Evolutionary conservation across 208 protist species (phyloP).

Genomic region (Angomonas ambiguus): DNA sequence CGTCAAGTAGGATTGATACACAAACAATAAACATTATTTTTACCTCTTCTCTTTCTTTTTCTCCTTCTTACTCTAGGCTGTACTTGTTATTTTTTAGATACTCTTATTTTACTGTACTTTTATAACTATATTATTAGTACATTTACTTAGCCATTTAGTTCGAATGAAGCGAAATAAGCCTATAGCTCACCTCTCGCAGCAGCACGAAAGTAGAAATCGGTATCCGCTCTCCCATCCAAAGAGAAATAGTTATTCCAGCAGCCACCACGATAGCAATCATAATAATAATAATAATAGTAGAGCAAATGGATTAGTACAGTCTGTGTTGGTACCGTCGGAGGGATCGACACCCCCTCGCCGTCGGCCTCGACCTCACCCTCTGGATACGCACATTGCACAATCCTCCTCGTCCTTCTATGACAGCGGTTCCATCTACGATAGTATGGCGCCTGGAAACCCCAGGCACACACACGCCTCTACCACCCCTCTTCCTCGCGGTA

Average conservation of each 20-base stretch:
- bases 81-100: background rate
- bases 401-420: constrained; percentile 13
- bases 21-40: too few relatives aligned
- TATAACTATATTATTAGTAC: background rate
- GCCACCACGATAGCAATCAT: background rate
- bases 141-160: background rate
- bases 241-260: background rate
- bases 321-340: too few relatives aligned
- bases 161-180: constrained; percentile 8
- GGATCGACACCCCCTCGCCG: too few relatives aligned
- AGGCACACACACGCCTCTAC: too few relatives aligned
- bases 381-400: too few relatives aligned
- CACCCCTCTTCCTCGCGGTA: too few relatives aligned
- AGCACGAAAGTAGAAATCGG: too few relatives aligned
- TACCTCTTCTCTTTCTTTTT: constrained; percentile 6
- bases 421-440: constrained; percentile 1
- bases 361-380: too few relatives aligned
- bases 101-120: background rate
- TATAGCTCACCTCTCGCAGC: too few relatives aligned
- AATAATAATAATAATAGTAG: constrained; percentile 4
- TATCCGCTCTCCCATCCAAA: too few relatives aligned
- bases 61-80: background rate
- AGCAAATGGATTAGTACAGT: background rate
- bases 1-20: too few relatives aligned
- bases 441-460: too few relatives aligned